Evolutionary conservation across 768 basidiomycete species (phyloP).

Genomic region (Boletus tylopilopsis): DNA sequence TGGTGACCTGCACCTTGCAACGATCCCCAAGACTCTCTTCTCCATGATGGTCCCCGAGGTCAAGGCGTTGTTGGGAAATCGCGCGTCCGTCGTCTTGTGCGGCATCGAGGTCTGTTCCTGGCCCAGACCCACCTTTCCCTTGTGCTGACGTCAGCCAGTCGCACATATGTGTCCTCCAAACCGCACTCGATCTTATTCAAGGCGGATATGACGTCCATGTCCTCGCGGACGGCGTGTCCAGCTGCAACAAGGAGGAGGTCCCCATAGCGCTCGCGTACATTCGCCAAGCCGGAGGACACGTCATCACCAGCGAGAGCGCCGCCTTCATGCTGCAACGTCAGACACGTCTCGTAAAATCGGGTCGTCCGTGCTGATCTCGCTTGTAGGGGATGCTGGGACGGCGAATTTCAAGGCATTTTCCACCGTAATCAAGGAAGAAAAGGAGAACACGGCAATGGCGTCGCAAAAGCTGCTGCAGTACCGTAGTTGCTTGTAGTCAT

Average conservation of each 20-base stretch:
- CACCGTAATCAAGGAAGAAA: conserved; percentile 72
- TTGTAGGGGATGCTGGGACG: conserved; percentile 53
- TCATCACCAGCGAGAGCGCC: conserved; percentile 80
- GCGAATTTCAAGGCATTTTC: conserved; percentile 73
- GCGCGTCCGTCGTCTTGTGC: conserved; percentile 65
- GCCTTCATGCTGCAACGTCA: conserved; percentile 73
- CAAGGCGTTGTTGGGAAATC: conserved; percentile 42
- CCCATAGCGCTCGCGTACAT: conserved; percentile 68
- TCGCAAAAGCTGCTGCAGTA: conserved; percentile 32
- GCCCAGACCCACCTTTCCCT: neutral
- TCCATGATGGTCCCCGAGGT: conserved; percentile 81
- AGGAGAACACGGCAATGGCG: conserved; percentile 49
- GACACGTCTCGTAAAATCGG: conserved; percentile 10
- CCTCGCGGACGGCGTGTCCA: conserved; percentile 82
- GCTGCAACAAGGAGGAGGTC: conserved; percentile 76
- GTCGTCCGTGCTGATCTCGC: conserved; percentile 10
- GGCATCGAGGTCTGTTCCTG: conserved; percentile 74
- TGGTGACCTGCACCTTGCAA: conserved; percentile 53
- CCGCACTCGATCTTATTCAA: conserved; percentile 63
- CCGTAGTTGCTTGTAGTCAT: conserved; percentile 13
- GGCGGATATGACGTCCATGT: conserved; percentile 55
- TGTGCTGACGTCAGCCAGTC: conserved; percentile 44
- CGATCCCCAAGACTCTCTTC: conserved; percentile 76
- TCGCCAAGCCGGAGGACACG: conserved; percentile 67
- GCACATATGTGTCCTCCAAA: conserved; percentile 88